These are phyloP conservation scores for Jacaranda copaia DNA, from an alignment of 257 asterid species.

Conservation along the genomic window DNA sequence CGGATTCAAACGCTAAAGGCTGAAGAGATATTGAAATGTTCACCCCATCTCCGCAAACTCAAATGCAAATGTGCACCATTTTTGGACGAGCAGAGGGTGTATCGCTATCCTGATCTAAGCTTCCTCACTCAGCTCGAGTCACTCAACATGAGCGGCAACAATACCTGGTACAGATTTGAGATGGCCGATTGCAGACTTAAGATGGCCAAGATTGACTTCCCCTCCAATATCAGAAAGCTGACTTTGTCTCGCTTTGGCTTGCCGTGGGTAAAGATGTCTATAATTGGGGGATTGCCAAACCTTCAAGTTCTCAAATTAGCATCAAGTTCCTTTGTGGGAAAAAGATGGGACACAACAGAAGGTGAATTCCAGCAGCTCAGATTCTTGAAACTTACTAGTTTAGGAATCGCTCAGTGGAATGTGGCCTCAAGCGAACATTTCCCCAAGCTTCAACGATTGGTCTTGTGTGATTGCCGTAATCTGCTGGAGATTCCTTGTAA, in stretches of 20 bases:
- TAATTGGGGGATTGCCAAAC: slow-evolving; percentile 23
- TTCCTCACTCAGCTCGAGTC: slow-evolving; percentile 26
- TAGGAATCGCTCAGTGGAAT: too few relatives aligned
- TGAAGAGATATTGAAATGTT: background rate
- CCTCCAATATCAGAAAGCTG: slow-evolving; percentile 26
- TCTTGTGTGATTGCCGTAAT: background rate
- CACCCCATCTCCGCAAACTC: slow-evolving; percentile 31
- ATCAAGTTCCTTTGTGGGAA: background rate
- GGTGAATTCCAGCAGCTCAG: background rate
- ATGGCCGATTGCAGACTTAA: too few relatives aligned
- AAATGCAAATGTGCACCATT: background rate
- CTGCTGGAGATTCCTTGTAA: slow-evolving; percentile 5
- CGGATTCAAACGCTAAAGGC: too few relatives aligned
- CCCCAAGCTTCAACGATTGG: slow-evolving; percentile 26
- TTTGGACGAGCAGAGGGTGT: background rate
- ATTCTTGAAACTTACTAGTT: too few relatives aligned
- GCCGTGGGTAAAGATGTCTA: slow-evolving; percentile 15
- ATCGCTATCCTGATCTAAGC: background rate
- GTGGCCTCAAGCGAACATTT: background rate
- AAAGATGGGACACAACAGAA: slow-evolving; percentile 33
- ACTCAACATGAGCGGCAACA: too few relatives aligned
- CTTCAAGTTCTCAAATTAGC: slow-evolving; percentile 36
- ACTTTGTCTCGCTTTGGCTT: slow-evolving; percentile 1
- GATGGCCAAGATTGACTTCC: slow-evolving; percentile 10
- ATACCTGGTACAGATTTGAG: too few relatives aligned